Base-by-base conservation (phyloP, 2,329 filamentous ascomycete genomes). In the Magnaporthiopsis poae region DNA sequence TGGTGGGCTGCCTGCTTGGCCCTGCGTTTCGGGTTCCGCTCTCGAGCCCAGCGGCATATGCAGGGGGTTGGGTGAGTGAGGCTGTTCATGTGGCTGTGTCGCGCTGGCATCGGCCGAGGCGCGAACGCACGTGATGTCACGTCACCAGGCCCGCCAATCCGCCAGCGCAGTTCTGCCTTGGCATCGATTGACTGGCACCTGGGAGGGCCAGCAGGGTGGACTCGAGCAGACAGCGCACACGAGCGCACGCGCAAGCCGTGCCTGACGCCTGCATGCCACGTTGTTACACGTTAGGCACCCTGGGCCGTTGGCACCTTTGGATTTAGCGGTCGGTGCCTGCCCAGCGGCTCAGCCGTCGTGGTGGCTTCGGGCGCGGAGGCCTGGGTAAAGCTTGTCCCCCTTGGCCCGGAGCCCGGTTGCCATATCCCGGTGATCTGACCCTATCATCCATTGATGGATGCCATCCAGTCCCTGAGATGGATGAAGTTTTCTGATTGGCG, bases 61-160 rank as follows among this genome's bases (percentile, higher is more conserved):
- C 35, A 29, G 31, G 64, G 60, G 64, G 64, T 36, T 65, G 31
- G 64, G 64, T 64, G 5, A 11, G 35, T 36, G 64, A 39, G 64
- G 64, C 64, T 61, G 29, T 21, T 61, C 29, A 5, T 39, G 64
- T 65, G 64, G 64, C 64, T 65, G 61, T 33, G 27, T 15, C 61
- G 59, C 9, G 60, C 8, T 61, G 60, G 46, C 46, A 52, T 5
- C 11, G 18, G 15, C 59, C n/a, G 25, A 27, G 59, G 25, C 60
- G 60, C 60, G 60, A 61, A 5, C 4, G 13, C 60, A 61, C 60
- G 60, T 61, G 60, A 61, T 61, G 60, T 25, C 25, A 61, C 60
- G 46, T 52, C 46, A 52, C 21, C 21, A 18, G 46, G 21, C 46
- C 46, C 46, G 18, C 46, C 46, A n/a, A 52, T 9, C 46, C 46